Evolutionary conservation across 805 yeast genomes (phyloP).

Genomic region (Ogataea glucozyma): DNA sequence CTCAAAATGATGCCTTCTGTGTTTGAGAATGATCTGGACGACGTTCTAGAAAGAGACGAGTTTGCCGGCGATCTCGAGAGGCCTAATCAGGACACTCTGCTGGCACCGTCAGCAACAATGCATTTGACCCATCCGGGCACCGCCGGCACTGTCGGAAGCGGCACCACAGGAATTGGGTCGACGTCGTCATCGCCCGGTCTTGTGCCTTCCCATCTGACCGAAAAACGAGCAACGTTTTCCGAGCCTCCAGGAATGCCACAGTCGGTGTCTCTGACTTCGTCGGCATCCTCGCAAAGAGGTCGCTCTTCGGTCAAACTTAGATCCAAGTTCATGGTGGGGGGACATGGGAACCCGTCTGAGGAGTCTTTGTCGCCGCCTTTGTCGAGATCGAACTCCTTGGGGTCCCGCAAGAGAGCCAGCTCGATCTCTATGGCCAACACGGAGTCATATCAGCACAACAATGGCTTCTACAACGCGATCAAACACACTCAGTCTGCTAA

Average conservation of each 20-base stretch:
- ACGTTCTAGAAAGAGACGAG: slow-evolving; percentile 28
- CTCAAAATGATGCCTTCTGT: slow-evolving; percentile 35
- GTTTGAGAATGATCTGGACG: slow-evolving; percentile 36
- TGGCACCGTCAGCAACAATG: no score
- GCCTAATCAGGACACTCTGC: no score
- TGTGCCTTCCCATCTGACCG: neutral
- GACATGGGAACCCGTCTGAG: slow-evolving; percentile 21
- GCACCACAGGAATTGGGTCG: slow-evolving; percentile 1
- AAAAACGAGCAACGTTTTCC: neutral
- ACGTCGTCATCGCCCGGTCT: slow-evolving; percentile 7
- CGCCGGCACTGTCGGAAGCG: slow-evolving; percentile 4
- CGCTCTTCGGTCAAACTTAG: slow-evolving; percentile 22
- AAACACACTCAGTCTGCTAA: slow-evolving; percentile 32
- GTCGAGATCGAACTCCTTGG: slow-evolving; percentile 23
- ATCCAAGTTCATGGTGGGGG: slow-evolving; percentile 20
- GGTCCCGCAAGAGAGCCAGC: slow-evolving; percentile 23
- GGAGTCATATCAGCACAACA: slow-evolving; percentile 17
- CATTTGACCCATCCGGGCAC: neutral
- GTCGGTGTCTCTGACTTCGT: slow-evolving; percentile 15
- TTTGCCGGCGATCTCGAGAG: slow-evolving; percentile 3
- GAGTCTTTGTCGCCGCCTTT: slow-evolving; percentile 27
- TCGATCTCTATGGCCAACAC: slow-evolving; percentile 25
- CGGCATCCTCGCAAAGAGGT: slow-evolving; percentile 22
- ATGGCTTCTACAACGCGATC: slow-evolving; percentile 14
- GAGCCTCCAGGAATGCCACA: slow-evolving; percentile 7